Base-by-base conservation (phyloP, 345 rosid genomes). In the Lepidium africanum region DNA sequence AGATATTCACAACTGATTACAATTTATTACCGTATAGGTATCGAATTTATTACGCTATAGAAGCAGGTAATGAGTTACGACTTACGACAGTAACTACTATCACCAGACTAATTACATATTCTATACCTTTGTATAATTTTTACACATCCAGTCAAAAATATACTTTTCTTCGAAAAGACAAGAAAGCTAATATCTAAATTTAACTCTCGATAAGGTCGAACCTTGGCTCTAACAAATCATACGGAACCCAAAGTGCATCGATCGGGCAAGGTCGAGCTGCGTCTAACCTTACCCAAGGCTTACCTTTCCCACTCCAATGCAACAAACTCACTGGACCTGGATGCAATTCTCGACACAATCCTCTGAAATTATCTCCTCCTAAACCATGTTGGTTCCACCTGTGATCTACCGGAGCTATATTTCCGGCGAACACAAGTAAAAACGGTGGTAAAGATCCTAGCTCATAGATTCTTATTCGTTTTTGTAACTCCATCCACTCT, bases 401-500 rank as follows among this genome's bases (percentile, higher is more conserved):
- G 42, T 85, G 96, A 72, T 86, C 95, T 5, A 88, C 90, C 1
- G 89, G 86, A 10, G 83, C 91, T 42, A 88, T 85, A 10, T 79
- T 76, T 2, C 97, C 97, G 7, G 96, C 97, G 57, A 91, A 91
- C 0, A 86, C 97, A 0, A 91, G 80, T 45, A 91, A 56, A 72
- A 88, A 88, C 46, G 97, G 97, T 1, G 97, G 96, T 69, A 90
- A 40, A 2, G 96, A 88, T 3, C 97, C 95, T 54, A 91, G 25
- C 69, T 91, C 96, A 67, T 91, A 91, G 59, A 88, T 88, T 79
- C 96, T 79, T 59, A 86, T 86, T 65, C 97, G 59, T 75, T 91
- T 91, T 30, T 91, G 92, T 6, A 91, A 64, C 83, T 91, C 97
- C 97, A 91, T 88, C 97, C 97, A 91, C 46, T 91, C 97, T 1